These are phyloP conservation scores for Metarhizium guizhouense DNA, from an alignment of 2,329 filamentous ascomycete species.

Conservation along the genomic window DNA sequence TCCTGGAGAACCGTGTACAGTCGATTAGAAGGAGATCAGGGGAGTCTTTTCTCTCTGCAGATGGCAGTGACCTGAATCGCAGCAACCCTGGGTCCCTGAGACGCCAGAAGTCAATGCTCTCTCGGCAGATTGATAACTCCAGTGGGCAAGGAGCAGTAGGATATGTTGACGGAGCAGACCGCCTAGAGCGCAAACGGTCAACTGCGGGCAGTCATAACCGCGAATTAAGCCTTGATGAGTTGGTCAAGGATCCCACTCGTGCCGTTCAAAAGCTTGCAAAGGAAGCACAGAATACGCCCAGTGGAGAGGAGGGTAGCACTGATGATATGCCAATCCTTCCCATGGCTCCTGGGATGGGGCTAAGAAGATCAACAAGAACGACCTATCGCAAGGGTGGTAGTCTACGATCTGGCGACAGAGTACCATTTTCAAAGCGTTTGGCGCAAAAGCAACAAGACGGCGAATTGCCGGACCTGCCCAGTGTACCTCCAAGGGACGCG, in stretches of 20 bases:
- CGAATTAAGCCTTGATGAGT: constrained; percentile 66
- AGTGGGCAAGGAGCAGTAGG: constrained; percentile 47
- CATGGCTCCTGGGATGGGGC: constrained; percentile 63
- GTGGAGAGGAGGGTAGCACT: constrained; percentile 30
- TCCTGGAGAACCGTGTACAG: constrained; percentile 87
- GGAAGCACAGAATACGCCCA: constrained; percentile 38
- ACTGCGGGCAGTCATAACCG: constrained; percentile 41
- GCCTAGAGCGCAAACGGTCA: constrained; percentile 65
- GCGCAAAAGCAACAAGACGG: constrained; percentile 53
- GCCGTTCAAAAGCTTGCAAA: constrained; percentile 61
- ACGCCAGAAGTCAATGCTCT: constrained; percentile 93
- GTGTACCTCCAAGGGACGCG: constrained; percentile 31
- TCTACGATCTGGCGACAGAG: constrained; percentile 67
- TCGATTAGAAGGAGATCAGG: constrained; percentile 79
- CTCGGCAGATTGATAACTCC: constrained; percentile 75
- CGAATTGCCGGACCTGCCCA: constrained; percentile 27
- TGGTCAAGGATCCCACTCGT: constrained; percentile 71
- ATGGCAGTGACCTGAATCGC: constrained; percentile 36
- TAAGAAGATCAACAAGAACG: constrained; percentile 85
- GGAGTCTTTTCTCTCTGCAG: constrained; percentile 54
- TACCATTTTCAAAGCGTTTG: constrained; percentile 65
- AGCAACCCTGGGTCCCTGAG: constrained; percentile 53
- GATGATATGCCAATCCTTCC: constrained; percentile 86
- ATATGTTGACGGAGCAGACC: constrained; percentile 78
- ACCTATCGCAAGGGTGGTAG: constrained; percentile 83